Conservation (phyloP, 208 protist genomes). For the Polymyxa betae region DNA sequence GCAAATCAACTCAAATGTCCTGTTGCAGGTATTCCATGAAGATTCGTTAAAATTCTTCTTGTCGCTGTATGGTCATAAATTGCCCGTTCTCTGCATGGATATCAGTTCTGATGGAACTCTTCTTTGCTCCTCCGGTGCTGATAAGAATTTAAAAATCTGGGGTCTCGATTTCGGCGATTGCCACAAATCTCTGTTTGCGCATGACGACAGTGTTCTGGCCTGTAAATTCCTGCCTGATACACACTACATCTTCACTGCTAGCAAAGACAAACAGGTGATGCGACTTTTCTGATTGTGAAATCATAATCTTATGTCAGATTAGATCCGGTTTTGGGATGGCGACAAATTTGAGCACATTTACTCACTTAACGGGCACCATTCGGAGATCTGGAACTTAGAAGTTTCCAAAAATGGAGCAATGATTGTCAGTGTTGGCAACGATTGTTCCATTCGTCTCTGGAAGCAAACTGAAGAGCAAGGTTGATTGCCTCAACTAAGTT, state of each 20-base stretch:
- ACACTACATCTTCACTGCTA: constrained; percentile 93
- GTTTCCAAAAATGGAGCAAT: constrained; percentile 64
- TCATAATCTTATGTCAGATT: constrained; percentile 75
- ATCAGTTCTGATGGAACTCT: constrained; percentile 50
- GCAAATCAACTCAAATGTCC: neutral
- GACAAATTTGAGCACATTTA: constrained; percentile 83
- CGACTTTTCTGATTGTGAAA: neutral
- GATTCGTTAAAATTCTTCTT: constrained; percentile 96
- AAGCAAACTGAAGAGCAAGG: constrained; percentile 75
- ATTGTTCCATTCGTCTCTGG: constrained; percentile 81
- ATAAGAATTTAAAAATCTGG: constrained; percentile 94
- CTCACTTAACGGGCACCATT: constrained; percentile 73
- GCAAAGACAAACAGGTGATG: constrained; percentile 71
- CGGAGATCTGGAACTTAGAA: constrained; percentile 75
- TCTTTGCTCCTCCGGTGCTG: constrained; percentile 23
- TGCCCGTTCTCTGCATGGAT: constrained; percentile 77
- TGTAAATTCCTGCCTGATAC: constrained; percentile 92
- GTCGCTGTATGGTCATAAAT: constrained; percentile 96
- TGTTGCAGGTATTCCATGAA: constrained; percentile 84
- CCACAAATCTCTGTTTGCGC: constrained; percentile 94
- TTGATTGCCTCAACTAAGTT: neutral
- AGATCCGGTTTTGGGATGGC: constrained; percentile 94
- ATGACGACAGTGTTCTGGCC: constrained; percentile 92
- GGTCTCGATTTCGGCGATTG: constrained; percentile 92
- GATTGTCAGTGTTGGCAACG: constrained; percentile 70